Evolutionary conservation across 768 basidiomycete genomes (phyloP), one percentile per base, ranked within the genome.

Genomic region (Tricholoma sp.): DNA sequence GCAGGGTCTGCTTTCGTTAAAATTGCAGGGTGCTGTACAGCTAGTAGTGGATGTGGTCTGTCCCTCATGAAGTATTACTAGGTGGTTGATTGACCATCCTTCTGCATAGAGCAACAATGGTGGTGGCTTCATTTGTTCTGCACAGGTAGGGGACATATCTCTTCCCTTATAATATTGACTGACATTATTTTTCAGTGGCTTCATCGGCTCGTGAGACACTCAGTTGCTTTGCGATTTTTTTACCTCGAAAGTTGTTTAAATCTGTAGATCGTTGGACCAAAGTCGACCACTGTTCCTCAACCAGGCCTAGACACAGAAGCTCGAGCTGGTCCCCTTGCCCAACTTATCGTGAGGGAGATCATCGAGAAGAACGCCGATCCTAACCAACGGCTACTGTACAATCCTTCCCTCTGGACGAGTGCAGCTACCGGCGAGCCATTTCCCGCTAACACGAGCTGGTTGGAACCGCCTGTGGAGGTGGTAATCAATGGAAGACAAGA

Each of bases 1-100:
- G 48, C 64, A 68, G 15, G 83, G 83, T 9, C 61, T 84, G 57
- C 62, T 73, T 52, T 74, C 71, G 12, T 64, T 85, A 59, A 83
- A 77, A 64, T 62, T 63, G 24, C 54, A 65, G 52, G 84, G 83
- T 20, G 81, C 79, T 3, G 76, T 73, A 15, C 76, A 75, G 55
- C 67, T 86, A 37, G 75, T 86, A 48, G 80, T 85, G 28, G 83
- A 85, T 70, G 78, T 85, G 61, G 80, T 36, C 76, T 71, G 24
- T 42, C 36, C n/a, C 28, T 28, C 18, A 24, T 33, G 24, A 11
- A n/a, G 41, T 39, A 8, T 50, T 51, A 20, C 42, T 18, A 34
- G 12, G 55, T 18, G 15, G 56, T 24, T 28, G 31, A 33, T 37
- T 42, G 18, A 54, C 34, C 12, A 31, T 29, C 48, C 17, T 44